Percentiles rank a stretch among this genome's conserved stretches.
These are phyloP conservation scores for Golubevia sp. DNA, from an alignment of 1,284 basidiomycete species.

Conservation along the genomic window DNA sequence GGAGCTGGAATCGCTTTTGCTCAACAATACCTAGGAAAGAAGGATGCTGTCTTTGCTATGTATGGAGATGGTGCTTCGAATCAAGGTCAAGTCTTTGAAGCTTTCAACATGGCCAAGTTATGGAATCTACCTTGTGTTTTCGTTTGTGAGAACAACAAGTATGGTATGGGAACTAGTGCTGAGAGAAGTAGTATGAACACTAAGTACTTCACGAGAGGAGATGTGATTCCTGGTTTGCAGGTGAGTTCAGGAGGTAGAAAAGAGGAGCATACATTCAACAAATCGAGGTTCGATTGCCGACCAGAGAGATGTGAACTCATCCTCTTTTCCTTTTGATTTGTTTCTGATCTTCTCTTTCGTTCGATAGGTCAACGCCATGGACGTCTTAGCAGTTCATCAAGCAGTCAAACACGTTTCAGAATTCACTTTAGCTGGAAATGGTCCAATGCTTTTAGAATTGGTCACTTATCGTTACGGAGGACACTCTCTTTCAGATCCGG, in stretches of 20 bases:
- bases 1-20: conserved; percentile 60
- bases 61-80: conserved; percentile 61
- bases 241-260: not conserved
- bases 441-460: conserved; percentile 57
- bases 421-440: conserved; percentile 50
- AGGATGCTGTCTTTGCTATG: conserved; percentile 57
- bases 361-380: conserved; percentile 56
- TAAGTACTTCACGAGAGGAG: conserved; percentile 57
- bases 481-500: conserved; percentile 61
- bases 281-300: no score
- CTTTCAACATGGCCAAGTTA: conserved; percentile 61
- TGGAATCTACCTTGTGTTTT: conserved; percentile 59
- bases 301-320: no score
- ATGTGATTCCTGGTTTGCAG: conserved; percentile 60
- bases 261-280: no score
- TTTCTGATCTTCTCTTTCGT: not conserved
- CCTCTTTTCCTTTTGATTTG: not conserved
- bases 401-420: conserved; percentile 52
- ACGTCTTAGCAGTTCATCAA: conserved; percentile 53
- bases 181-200: conserved; percentile 48
- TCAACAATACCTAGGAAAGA: conserved; percentile 56
- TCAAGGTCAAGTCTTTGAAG: conserved; percentile 61
- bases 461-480: conserved; percentile 62
- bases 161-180: conserved; percentile 15
- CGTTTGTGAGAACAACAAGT: conserved; percentile 62